These are phyloP conservation scores for Spergularia bocconei DNA, from an alignment of 148 eudicot genomes.

Conservation along the genomic window DNA sequence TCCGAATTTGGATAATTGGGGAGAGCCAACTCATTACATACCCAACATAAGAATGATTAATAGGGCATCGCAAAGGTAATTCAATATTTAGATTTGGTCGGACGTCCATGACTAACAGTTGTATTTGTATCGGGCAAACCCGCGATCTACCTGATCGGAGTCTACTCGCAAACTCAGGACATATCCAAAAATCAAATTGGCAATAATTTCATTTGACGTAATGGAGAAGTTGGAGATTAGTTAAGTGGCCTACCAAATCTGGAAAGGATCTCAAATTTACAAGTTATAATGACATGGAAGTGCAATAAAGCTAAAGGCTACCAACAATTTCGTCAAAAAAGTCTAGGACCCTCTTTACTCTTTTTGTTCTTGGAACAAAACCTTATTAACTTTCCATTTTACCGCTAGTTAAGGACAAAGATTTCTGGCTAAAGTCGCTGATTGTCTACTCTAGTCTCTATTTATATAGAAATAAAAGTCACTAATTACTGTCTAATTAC, in stretches of 20 bases:
- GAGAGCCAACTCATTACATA: too few species aligned
- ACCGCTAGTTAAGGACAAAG: neutral
- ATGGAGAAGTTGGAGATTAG: neutral
- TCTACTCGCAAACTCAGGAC: too few species aligned
- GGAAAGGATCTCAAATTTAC: neutral
- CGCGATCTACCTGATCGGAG: too few species aligned
- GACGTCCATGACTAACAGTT: too few species aligned
- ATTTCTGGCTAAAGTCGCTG: neutral
- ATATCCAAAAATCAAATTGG: too few species aligned
- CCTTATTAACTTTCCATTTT: neutral
- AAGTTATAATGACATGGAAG: neutral
- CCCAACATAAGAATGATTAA: too few species aligned
- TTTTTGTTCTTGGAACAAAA: neutral
- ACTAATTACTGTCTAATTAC: neutral
- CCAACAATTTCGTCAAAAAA: slow-evolving; percentile 6
- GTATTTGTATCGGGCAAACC: too few species aligned
- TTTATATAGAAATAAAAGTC: neutral
- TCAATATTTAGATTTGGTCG: too few species aligned
- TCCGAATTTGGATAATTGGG: too few species aligned
- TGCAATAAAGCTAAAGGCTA: neutral
- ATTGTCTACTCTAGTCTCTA: too few species aligned
- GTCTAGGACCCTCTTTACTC: neutral
- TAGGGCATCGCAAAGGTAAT: too few species aligned
- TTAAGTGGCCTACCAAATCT: slow-evolving; percentile 11
- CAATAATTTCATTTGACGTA: too few species aligned